Evolutionary conservation across 2,329 filamentous ascomycete species (phyloP).

Genomic region (Aspergillus luchuensis): DNA sequence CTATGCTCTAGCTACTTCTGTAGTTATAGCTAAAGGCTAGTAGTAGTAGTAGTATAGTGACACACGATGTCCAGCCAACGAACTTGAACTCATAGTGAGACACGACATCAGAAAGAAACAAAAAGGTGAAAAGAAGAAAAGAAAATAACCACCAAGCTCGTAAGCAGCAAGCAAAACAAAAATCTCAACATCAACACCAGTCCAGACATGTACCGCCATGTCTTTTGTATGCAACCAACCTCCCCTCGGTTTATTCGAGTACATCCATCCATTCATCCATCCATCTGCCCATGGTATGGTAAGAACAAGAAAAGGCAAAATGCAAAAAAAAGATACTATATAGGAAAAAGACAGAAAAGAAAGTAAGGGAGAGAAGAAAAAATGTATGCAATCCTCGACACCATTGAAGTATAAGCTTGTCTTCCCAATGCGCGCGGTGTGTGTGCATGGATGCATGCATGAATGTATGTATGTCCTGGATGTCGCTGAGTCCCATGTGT

Average conservation of each 20-base stretch:
- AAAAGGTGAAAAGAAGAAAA: conserved; percentile 1
- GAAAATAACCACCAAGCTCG: conserved; percentile 3
- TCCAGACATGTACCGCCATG: conserved; percentile 5
- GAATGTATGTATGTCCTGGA: conserved; percentile 3
- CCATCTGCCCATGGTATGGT: too few relatives aligned
- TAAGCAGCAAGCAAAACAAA: not conserved
- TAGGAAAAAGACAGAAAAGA: conserved; percentile 2
- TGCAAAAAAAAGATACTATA: not conserved
- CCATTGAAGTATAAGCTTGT: conserved; percentile 1
- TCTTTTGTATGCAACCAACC: conserved; percentile 6
- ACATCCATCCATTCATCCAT: conserved; percentile 5
- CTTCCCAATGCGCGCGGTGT: conserved; percentile 6
- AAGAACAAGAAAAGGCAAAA: conserved; percentile 8
- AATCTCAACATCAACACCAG: not conserved
- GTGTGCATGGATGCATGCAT: conserved; percentile 2
- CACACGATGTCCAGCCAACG: too few relatives aligned
- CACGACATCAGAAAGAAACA: conserved; percentile 4
- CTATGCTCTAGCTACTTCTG: too few relatives aligned
- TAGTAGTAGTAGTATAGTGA: too few relatives aligned
- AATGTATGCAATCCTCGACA: conserved; percentile 12
- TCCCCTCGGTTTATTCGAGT: not conserved
- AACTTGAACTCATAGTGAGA: conserved; percentile 5
- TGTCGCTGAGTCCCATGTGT: conserved; percentile 1
- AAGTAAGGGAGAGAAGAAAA: not conserved
- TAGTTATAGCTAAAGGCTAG: too few relatives aligned